These are phyloP conservation scores for Circinella minor DNA, from an alignment of 371 early-diverging fungal species.

Conservation along the genomic window DNA sequence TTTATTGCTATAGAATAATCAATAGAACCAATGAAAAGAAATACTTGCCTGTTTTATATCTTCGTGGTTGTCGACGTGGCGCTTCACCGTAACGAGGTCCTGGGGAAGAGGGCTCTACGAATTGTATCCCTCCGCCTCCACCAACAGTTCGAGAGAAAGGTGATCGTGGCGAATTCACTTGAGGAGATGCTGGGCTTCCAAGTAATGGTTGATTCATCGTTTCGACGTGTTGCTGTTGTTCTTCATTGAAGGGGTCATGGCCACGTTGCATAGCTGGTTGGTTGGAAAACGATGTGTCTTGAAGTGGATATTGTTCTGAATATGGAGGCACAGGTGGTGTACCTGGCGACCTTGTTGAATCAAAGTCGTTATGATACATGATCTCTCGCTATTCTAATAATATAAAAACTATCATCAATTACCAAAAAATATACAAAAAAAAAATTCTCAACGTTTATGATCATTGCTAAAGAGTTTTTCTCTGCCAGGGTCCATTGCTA, in stretches of 20 bases:
- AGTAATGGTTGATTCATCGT: slow-evolving; percentile 26
- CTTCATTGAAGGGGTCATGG: slow-evolving; percentile 21
- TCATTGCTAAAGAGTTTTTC: not conserved
- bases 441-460: not conserved
- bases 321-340: slow-evolving; percentile 24
- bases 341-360: slow-evolving; percentile 8
- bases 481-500: slow-evolving; percentile 7
- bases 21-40: not conserved
- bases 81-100: slow-evolving; percentile 54
- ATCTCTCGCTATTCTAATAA: not conserved
- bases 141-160: slow-evolving; percentile 22
- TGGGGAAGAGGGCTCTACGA: slow-evolving; percentile 25
- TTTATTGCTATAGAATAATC: too few species aligned
- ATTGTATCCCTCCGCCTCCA: slow-evolving; percentile 25
- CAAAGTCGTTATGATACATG: slow-evolving; percentile 20
- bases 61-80: slow-evolving; percentile 60
- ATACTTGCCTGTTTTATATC: slow-evolving; percentile 62
- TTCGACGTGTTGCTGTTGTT: slow-evolving; percentile 8
- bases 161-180: slow-evolving; percentile 8
- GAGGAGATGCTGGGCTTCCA: slow-evolving; percentile 17
- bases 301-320: slow-evolving; percentile 27
- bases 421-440: not conserved
- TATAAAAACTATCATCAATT: not conserved
- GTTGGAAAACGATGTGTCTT: slow-evolving; percentile 22
- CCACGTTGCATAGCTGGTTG: slow-evolving; percentile 25